phyloP scores from a whole-genome alignment of 768 basidiomycete species.

The Naganishia vaughanmartiniae region DNA sequence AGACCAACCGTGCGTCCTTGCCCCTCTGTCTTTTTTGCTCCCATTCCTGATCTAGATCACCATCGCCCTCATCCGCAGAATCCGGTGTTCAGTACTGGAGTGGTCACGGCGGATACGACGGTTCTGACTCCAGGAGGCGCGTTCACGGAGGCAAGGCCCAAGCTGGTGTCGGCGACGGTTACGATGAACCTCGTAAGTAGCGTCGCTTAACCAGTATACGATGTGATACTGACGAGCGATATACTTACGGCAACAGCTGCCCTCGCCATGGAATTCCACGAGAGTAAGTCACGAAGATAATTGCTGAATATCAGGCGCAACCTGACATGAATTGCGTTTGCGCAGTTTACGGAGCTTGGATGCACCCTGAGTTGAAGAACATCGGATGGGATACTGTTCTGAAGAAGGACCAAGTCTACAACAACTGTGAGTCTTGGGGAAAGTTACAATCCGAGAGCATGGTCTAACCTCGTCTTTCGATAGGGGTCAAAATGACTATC shows the following conservation, averaged over 20 bases:
- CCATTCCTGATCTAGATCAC: neutral
- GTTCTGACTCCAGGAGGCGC: conserved; percentile 26
- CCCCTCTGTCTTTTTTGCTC: neutral
- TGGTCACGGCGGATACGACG: conserved; percentile 31
- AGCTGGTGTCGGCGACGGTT: conserved; percentile 21
- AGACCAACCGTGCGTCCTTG: conserved; percentile 18
- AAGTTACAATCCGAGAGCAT: neutral
- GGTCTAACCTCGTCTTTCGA: neutral
- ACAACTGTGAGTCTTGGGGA: conserved; percentile 29
- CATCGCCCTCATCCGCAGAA: neutral
- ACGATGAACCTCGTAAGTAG: conserved; percentile 25
- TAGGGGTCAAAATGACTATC: conserved; percentile 34
- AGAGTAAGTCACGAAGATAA: conserved; percentile 6
- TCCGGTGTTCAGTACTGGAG: conserved; percentile 33
- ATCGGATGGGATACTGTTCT: conserved; percentile 33
- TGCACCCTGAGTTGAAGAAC: conserved; percentile 30
- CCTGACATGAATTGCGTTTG: neutral
- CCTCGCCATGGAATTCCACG: conserved; percentile 31
- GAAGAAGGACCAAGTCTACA: conserved; percentile 33
- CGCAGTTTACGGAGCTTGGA: conserved; percentile 35
- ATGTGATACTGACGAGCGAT: neutral
- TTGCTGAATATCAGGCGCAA: neutral
- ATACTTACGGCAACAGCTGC: neutral
- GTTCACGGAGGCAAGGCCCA: conserved; percentile 29
- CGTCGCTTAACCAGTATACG: neutral